Percentiles rank a stretch among this genome's conserved stretches.
These are phyloP conservation scores for Suillus discolor DNA, from an alignment of 768 basidiomycete genomes.

Conservation along the genomic window DNA sequence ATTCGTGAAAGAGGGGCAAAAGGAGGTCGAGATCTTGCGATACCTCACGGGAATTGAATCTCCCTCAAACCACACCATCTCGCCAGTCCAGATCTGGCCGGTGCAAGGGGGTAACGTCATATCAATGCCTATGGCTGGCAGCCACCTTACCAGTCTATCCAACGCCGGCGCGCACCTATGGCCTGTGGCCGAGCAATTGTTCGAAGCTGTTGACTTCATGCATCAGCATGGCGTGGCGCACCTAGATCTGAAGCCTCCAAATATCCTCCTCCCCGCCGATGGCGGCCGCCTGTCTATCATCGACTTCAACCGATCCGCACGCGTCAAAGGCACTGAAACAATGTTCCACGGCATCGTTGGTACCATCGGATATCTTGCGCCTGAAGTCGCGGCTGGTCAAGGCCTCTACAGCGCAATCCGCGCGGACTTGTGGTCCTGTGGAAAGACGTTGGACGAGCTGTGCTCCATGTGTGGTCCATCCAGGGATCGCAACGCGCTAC, in stretches of 20 bases:
- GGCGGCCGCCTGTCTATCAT: slow-evolving; percentile 4
- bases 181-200: slow-evolving; percentile 2
- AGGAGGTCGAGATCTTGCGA: slow-evolving; percentile 13
- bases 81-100: slow-evolving; percentile 3
- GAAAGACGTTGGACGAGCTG: slow-evolving; percentile 8
- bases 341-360: background rate
- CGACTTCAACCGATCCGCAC: slow-evolving; percentile 9
- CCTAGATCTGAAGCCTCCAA: slow-evolving; percentile 20
- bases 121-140: background rate
- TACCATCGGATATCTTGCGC: background rate
- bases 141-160: background rate
- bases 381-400: background rate
- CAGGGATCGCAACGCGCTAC: background rate
- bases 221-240: slow-evolving; percentile 20
- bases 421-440: background rate
- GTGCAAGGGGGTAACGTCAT: background rate
- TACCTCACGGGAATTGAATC: slow-evolving; percentile 12
- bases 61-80: slow-evolving; percentile 17
- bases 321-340: background rate
- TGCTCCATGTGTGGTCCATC: background rate
- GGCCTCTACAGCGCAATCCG: background rate
- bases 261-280: slow-evolving; percentile 11
- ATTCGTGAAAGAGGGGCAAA: slow-evolving; percentile 5
- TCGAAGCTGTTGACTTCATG: slow-evolving; percentile 18
- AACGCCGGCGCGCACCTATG: background rate